Conservation (phyloP, 148 eudicot species). For the Amaranthus cruentus region DNA sequence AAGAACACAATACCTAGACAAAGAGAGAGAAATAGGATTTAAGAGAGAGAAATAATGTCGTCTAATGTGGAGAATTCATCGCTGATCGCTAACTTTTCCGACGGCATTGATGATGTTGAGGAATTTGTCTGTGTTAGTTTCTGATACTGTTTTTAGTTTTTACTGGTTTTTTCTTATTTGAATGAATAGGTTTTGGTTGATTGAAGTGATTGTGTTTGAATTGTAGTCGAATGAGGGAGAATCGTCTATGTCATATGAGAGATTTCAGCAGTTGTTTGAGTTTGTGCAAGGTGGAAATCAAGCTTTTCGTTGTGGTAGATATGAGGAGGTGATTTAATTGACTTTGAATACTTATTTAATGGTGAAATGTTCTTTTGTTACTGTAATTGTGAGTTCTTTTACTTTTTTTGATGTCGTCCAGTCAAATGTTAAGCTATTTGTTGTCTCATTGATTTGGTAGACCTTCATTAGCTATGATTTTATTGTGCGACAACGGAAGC, state of each 20-base stretch:
- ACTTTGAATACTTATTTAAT: neutral
- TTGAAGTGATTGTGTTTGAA: neutral
- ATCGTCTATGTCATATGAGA: slow-evolving; percentile 42
- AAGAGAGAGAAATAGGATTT: neutral
- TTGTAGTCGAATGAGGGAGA: slow-evolving; percentile 52
- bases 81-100: slow-evolving; percentile 29
- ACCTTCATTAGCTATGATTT: too few species aligned
- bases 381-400: too few species aligned
- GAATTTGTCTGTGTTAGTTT: slow-evolving; percentile 61
- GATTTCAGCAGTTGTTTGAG: slow-evolving; percentile 54
- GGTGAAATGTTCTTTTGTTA: too few species aligned
- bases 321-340: slow-evolving; percentile 49
- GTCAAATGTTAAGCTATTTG: neutral
- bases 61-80: slow-evolving; percentile 23
- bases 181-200: neutral
- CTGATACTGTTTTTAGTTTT: neutral
- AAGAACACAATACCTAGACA: neutral
- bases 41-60: slow-evolving; percentile 24
- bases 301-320: slow-evolving; percentile 50
- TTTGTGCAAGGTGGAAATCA: slow-evolving; percentile 62
- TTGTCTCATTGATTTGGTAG: neutral
- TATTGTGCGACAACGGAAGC: too few species aligned
- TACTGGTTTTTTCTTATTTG: neutral
- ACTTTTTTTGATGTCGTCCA: too few species aligned
- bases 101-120: slow-evolving; percentile 70